Conservation (phyloP, 1,284 basidiomycete species). For the Fereydounia khargensis region DNA sequence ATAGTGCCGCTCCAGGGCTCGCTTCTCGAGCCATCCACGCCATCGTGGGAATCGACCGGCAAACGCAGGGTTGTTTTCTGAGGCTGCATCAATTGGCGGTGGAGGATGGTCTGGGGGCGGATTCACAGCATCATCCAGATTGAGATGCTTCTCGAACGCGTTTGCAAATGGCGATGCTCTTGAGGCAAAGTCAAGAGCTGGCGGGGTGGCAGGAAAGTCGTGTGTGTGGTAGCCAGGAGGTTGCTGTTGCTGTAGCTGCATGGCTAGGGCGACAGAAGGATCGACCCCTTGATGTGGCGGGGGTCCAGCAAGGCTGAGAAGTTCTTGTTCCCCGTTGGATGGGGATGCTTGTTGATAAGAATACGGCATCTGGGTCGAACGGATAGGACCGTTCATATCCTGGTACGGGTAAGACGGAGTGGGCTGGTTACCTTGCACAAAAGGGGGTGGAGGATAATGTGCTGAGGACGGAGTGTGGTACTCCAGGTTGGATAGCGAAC, state of each 20-base stretch:
- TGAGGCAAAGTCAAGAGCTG: constrained; percentile 7
- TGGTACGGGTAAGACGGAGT: too few species aligned
- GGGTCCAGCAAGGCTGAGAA: too few species aligned
- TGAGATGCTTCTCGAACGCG: not conserved
- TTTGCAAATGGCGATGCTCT: not conserved
- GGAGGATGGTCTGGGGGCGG: not conserved
- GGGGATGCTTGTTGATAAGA: too few species aligned
- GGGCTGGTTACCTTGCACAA: too few species aligned
- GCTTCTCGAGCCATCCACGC: constrained; percentile 35
- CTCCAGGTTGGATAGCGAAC: too few species aligned
- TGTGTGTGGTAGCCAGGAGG: constrained; percentile 22
- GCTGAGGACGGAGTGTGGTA: too few species aligned
- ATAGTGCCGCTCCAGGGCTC: constrained; percentile 34
- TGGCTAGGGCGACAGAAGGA: too few species aligned
- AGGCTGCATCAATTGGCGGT: not conserved
- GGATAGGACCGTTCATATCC: too few species aligned
- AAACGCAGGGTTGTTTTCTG: not conserved
- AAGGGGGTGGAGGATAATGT: too few species aligned
- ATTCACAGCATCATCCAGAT: constrained; percentile 2
- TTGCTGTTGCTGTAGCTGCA: not conserved
- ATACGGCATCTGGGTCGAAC: too few species aligned
- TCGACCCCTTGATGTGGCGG: too few species aligned
- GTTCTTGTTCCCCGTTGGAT: too few species aligned
- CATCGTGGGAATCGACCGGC: constrained; percentile 32
- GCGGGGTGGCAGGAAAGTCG: constrained; percentile 30